Evolutionary conservation across 2,329 filamentous ascomycete genomes (phyloP), one percentile per base, ranked within the genome.

Genomic region (Alternaria novae-zelandiae): DNA sequence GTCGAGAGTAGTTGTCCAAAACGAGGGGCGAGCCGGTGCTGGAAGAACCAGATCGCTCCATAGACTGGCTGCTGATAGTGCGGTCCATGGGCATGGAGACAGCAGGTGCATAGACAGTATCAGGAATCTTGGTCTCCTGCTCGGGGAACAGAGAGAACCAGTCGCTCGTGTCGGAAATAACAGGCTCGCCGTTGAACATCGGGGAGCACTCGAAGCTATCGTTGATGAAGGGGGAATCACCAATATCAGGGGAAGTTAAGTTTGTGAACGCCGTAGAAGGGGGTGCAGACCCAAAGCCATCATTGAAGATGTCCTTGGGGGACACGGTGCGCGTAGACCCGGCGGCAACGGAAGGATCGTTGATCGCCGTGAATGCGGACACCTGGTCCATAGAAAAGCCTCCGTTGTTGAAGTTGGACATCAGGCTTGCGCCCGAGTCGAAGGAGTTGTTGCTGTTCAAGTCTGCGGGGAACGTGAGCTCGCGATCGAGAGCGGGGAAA

Each of bases 241-340:
- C 85, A n/a, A 91, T 92, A 69, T 83, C 82, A 47, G 94, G 94
- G 64, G 94, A 96, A 61, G 93, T 97, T 80, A 97, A 77, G 67
- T 93, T 89, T 36, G 94, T 97, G 76, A 96, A 89, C 32, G 92
- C 89, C 50, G 90, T 86, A 3, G 94, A 97, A 75, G 92, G 92
- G 28, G 94, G 94, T 41, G 93, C 89, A 66, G 93, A 96, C 76
- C 88, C 84, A 74, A 89, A 88, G 63, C 86, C 84, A 74, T 92
- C 88, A 70, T 89, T 87, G 72, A 94, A 84, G 69, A 97, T 85
- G 74, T 97, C 93, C 80, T 92, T 90, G 20, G 94, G 94, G 65
- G 94, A 97, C 66, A 97, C 87, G 45, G 94, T 97, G 63, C 78
- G 79, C 55, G 73, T 73, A 30, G 79, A 79, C 57, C 74, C 75